These are phyloP conservation scores for Ascochyta pisi DNA, from an alignment of 2,329 filamentous ascomycete genomes.

Conservation along the genomic window DNA sequence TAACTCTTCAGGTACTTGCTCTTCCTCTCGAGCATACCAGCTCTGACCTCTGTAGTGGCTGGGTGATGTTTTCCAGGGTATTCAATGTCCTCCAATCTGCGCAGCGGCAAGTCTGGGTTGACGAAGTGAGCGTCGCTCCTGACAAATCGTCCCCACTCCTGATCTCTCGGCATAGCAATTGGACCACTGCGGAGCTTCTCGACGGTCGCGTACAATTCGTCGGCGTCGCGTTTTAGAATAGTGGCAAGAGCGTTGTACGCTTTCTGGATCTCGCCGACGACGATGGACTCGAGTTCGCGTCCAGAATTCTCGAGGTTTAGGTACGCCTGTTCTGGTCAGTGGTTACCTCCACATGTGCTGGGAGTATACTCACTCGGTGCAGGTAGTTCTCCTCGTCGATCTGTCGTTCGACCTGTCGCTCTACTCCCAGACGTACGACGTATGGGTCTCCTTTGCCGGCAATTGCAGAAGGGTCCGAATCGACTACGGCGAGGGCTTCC, in stretches of 20 bases:
- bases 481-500: slow-evolving; percentile 78
- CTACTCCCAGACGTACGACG: slow-evolving; percentile 82
- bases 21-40: slow-evolving; percentile 93
- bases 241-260: slow-evolving; percentile 93
- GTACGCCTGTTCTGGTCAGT: slow-evolving; percentile 70
- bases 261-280: slow-evolving; percentile 97
- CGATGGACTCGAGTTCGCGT: slow-evolving; percentile 92
- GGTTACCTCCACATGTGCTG: background rate
- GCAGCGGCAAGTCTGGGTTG: slow-evolving; percentile 79
- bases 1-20: slow-evolving; percentile 99
- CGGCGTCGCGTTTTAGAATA: slow-evolving; percentile 89
- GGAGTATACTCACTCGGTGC: slow-evolving; percentile 70
- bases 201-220: slow-evolving; percentile 77
- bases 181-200: slow-evolving; percentile 85
- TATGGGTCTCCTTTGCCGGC: slow-evolving; percentile 93
- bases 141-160: slow-evolving; percentile 88
- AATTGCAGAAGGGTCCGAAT: slow-evolving; percentile 75
- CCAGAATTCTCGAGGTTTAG: slow-evolving; percentile 94
- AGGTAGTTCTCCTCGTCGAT: slow-evolving; percentile 98
- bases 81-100: slow-evolving; percentile 80
- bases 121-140: slow-evolving; percentile 83
- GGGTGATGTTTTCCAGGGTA: slow-evolving; percentile 91
- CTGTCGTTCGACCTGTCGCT: slow-evolving; percentile 89
- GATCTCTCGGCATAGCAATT: slow-evolving; percentile 90
- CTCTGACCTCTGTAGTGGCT: slow-evolving; percentile 82